phyloP scores from a whole-genome alignment of 2,329 filamentous ascomycete species.

The Aspergillus ochraceus region DNA sequence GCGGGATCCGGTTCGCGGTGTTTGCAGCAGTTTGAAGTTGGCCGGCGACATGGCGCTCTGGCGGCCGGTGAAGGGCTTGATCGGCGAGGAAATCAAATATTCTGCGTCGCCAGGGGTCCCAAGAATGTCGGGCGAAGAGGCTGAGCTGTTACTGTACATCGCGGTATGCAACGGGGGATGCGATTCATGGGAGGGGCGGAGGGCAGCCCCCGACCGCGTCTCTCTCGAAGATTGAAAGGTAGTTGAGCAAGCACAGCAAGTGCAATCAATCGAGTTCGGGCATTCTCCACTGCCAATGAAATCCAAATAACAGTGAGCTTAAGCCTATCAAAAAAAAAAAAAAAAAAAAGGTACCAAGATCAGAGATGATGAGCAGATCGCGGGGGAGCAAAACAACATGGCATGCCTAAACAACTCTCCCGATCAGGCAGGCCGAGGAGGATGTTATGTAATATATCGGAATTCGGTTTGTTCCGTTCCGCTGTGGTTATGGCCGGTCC shows the following conservation, averaged over 20 bases:
- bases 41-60: slow-evolving; percentile 42
- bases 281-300: not conserved
- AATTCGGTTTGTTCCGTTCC: slow-evolving; percentile 8
- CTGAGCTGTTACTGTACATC: slow-evolving; percentile 38
- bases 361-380: not conserved
- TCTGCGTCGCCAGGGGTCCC: slow-evolving; percentile 43
- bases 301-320: not conserved
- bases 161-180: slow-evolving; percentile 22
- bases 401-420: slow-evolving; percentile 38
- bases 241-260: not conserved
- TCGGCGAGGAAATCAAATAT: slow-evolving; percentile 44
- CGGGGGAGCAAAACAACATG: slow-evolving; percentile 6
- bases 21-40: slow-evolving; percentile 31
- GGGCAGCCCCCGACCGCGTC: slow-evolving; percentile 9
- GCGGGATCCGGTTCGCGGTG: slow-evolving; percentile 27
- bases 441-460: slow-evolving; percentile 16
- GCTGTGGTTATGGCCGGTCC: not conserved
- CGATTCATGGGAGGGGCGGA: slow-evolving; percentile 10
- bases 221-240: not conserved
- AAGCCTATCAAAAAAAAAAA: not conserved
- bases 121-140: slow-evolving; percentile 45
- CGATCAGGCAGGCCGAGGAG: slow-evolving; percentile 29
- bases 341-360: not conserved
- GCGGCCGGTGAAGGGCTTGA: slow-evolving; percentile 39
- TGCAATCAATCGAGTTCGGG: not conserved